Percentiles rank a stretch among this genome's conserved stretches.
Evolutionary conservation across 768 basidiomycete species (phyloP).

Genomic region (Botryobasidium botryosum): DNA sequence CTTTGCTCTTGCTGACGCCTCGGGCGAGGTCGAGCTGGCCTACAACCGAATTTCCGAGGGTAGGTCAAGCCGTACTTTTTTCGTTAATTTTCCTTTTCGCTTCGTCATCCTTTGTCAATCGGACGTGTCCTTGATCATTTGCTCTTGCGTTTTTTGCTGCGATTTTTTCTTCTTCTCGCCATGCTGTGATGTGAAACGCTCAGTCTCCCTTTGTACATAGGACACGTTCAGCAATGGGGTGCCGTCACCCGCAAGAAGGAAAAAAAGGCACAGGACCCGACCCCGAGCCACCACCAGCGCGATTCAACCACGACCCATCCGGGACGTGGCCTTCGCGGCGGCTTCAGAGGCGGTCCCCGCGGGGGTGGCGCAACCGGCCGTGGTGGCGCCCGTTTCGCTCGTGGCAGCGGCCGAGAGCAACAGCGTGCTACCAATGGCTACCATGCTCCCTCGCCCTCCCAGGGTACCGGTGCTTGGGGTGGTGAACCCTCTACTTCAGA

Average conservation of each 20-base stretch:
- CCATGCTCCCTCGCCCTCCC: conserved; percentile 14
- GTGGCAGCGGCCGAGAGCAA: not conserved
- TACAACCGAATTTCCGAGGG: conserved; percentile 65
- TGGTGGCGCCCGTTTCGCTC: conserved; percentile 22
- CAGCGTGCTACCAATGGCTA: conserved; percentile 16
- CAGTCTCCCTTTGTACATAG: conserved; percentile 23
- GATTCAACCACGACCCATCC: too few species aligned
- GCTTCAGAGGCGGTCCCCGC: conserved; percentile 39
- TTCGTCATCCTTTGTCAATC: conserved; percentile 6
- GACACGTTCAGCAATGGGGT: conserved; percentile 64
- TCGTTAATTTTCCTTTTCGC: not conserved
- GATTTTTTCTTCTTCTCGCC: not conserved
- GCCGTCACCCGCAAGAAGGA: conserved; percentile 78
- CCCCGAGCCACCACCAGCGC: too few species aligned
- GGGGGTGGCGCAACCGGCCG: conserved; percentile 37
- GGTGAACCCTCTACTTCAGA: too few species aligned
- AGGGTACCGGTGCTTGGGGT: conserved; percentile 23
- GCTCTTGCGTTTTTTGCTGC: conserved; percentile 13
- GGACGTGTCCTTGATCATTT: too few species aligned
- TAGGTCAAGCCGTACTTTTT: conserved; percentile 17
- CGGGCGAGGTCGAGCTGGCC: conserved; percentile 52
- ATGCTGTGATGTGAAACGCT: not conserved
- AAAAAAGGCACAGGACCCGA: conserved; percentile 43
- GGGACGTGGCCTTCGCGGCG: conserved; percentile 18
- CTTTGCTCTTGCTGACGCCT: conserved; percentile 46